phyloP scores from a whole-genome alignment of 371 early-diverging fungal genomes.

The Coemansia sp. region DNA sequence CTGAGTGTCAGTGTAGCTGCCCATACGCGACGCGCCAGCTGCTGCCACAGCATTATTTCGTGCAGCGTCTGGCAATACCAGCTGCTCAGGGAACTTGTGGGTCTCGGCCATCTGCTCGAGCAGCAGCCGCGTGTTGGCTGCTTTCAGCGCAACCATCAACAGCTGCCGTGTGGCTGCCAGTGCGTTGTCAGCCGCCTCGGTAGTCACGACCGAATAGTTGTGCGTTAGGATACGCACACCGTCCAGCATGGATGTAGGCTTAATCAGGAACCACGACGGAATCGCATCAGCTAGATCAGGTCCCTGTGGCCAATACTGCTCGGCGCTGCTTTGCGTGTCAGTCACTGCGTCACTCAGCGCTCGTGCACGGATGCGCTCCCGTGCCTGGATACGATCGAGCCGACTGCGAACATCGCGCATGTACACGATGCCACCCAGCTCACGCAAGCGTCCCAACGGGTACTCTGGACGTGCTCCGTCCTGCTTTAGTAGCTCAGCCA shows the following conservation, averaged over 20 bases:
- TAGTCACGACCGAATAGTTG: slow-evolving; percentile 44
- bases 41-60: not conserved
- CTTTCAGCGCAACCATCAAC: slow-evolving; percentile 39
- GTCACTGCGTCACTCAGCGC: slow-evolving; percentile 15
- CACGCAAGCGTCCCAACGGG: slow-evolving; percentile 29
- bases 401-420: slow-evolving; percentile 48
- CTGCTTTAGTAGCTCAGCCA: slow-evolving; percentile 38
- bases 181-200: slow-evolving; percentile 41
- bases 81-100: slow-evolving; percentile 39
- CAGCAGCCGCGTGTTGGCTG: slow-evolving; percentile 50
- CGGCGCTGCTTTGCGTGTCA: not conserved
- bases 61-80: slow-evolving; percentile 27
- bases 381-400: slow-evolving; percentile 32
- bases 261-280: slow-evolving; percentile 52
- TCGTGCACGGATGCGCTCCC: slow-evolving; percentile 28
- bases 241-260: slow-evolving; percentile 33
- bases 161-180: slow-evolving; percentile 39
- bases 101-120: slow-evolving; percentile 50
- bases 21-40: not conserved
- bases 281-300: slow-evolving; percentile 33
- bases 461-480: slow-evolving; percentile 5
- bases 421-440: slow-evolving; percentile 36
- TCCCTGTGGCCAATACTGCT: not conserved
- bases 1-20: slow-evolving; percentile 7
- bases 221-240: slow-evolving; percentile 49